Evolutionary conservation across 2,329 filamentous ascomycete species (phyloP).

Genomic region (Xylaria sp.): DNA sequence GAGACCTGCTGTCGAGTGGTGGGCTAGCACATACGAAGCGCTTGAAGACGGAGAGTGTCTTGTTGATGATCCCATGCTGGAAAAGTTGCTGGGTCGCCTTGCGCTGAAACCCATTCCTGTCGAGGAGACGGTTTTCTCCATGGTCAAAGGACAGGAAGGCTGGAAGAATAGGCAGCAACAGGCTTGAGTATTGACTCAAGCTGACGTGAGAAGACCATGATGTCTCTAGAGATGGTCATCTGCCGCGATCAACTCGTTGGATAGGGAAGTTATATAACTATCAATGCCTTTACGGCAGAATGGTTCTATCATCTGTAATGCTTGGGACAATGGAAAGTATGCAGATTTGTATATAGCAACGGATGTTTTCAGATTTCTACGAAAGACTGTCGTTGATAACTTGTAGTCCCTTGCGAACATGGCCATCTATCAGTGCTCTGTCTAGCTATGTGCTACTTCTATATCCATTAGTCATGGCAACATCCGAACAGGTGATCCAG

Average conservation of each 20-base stretch:
- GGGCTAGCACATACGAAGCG: conserved; percentile 48
- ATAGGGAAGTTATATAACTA: no score
- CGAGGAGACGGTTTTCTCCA: conserved; percentile 44
- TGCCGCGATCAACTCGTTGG: background rate
- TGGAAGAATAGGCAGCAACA: conserved; percentile 14
- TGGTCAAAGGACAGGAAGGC: conserved; percentile 39
- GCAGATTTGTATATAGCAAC: no score
- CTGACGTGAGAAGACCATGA: background rate
- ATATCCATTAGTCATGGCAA: no score
- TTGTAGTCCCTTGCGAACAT: no score
- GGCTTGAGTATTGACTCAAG: background rate
- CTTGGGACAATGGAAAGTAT: no score
- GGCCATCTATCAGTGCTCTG: no score
- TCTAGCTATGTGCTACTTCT: no score
- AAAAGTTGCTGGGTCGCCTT: conserved; percentile 50
- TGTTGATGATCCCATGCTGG: conserved; percentile 51
- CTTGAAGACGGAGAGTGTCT: conserved; percentile 46
- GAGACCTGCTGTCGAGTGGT: conserved; percentile 46
- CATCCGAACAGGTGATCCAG: no score
- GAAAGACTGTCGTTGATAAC: no score
- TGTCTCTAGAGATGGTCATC: background rate
- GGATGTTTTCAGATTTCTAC: no score
- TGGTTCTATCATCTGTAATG: no score
- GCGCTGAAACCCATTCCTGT: conserved; percentile 43
- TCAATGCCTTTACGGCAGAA: no score